A percentile compares a stretch with the other conserved stretches of the same genome.
Conservation (phyloP, 768 basidiomycete genomes). For the Pulveroboletus sp. region DNA sequence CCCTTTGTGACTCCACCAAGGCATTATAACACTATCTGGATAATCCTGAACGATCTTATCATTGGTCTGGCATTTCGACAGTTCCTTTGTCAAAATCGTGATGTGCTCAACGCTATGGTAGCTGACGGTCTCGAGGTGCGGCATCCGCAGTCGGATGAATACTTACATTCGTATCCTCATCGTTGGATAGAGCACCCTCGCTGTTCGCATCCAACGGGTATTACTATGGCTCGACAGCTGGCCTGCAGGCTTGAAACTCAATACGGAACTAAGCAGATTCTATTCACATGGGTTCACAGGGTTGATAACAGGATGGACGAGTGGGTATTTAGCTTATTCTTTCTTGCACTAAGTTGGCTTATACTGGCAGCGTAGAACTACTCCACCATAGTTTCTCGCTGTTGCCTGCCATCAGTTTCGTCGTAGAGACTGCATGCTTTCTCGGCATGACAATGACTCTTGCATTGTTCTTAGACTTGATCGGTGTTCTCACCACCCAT, state of each 20-base stretch:
- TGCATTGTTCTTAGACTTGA: slow-evolving; percentile 62
- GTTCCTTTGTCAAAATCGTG: slow-evolving; percentile 67
- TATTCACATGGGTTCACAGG: slow-evolving; percentile 72
- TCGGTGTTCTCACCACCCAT: slow-evolving; percentile 69
- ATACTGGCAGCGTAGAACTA: slow-evolving; percentile 10
- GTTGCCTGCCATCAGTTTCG: slow-evolving; percentile 24
- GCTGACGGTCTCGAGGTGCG: slow-evolving; percentile 41
- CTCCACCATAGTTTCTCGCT: slow-evolving; percentile 21
- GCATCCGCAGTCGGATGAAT: neutral
- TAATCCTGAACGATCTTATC: slow-evolving; percentile 87
- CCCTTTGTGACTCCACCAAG: slow-evolving; percentile 35
- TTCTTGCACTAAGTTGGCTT: slow-evolving; percentile 5
- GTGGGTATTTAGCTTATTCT: slow-evolving; percentile 43
- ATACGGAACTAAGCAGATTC: slow-evolving; percentile 88
- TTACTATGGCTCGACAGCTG: slow-evolving; percentile 89
- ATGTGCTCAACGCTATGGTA: slow-evolving; percentile 40
- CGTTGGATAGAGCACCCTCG: slow-evolving; percentile 19
- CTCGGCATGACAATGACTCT: slow-evolving; percentile 65
- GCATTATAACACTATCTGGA: slow-evolving; percentile 91
- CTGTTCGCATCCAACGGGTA: slow-evolving; percentile 42
- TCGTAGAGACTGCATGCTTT: slow-evolving; percentile 35
- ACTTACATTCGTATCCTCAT: neutral
- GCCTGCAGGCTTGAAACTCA: slow-evolving; percentile 96
- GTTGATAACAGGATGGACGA: slow-evolving; percentile 65
- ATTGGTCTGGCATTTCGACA: slow-evolving; percentile 73